Evolutionary conservation across 78 protist genomes (phyloP).

Genomic region (Pigoraptor vietnamica): DNA sequence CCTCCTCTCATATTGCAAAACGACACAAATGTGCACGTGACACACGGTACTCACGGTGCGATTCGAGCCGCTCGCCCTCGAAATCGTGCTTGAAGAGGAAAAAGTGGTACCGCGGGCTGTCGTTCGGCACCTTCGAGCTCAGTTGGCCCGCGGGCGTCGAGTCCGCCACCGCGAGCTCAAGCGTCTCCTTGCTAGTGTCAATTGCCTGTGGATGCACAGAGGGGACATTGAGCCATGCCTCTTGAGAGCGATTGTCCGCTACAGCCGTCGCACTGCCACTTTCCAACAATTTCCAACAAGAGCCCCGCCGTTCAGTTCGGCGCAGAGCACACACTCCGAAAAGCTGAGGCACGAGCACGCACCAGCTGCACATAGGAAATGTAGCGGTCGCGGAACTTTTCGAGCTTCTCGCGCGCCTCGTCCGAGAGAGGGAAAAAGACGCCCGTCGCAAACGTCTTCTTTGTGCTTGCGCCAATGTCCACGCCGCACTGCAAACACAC

Average conservation of each 20-base stretch:
- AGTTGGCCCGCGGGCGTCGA: background rate
- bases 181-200: background rate
- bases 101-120: background rate
- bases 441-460: background rate
- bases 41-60: background rate
- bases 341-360: background rate
- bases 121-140: too few relatives aligned
- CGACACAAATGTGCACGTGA: too few relatives aligned
- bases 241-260: too few relatives aligned
- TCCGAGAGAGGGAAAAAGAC: background rate
- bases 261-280: background rate
- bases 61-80: background rate
- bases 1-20: too few relatives aligned
- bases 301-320: too few relatives aligned
- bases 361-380: conserved; percentile 7
- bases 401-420: background rate
- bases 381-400: background rate
- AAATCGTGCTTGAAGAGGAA: background rate
- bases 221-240: background rate
- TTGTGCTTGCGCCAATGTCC: background rate
- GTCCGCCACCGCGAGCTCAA: background rate
- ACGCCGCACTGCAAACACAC: background rate
- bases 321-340: background rate
- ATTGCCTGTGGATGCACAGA: background rate
- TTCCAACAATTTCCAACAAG: too few relatives aligned